Base-by-base conservation (phyloP, 495 filamentous ascomycete species). In the Cenococcum geophilum region DNA sequence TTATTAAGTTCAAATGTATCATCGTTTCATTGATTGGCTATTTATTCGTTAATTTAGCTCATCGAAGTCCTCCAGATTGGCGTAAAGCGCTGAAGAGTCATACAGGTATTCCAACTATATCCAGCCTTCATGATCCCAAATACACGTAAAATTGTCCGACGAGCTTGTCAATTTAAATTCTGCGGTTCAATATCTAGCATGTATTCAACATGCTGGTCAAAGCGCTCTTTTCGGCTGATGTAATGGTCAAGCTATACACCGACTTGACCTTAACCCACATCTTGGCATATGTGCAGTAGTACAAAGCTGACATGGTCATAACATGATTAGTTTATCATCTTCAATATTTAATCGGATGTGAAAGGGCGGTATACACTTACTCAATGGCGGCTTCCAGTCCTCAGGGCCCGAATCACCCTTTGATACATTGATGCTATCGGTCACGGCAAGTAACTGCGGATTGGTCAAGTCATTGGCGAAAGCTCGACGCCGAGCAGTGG, bases 361-460 rank as follows among this genome's bases (percentile, higher is more conserved):
- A 35, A 12, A 12, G 16, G 4, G 16, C 12, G 20, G 20, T 20
- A 36, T 27, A 45, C 6, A 68, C 64, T 60, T 72, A 83, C 79
- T 65, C 21, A 87, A 73, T 0, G 85, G 80, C 9, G 88, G 88
- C 78, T 89, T 86, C 88, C 88, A 91, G 4, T 68, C 69, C 66
- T 91, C 88, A 0, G 88, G 88, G 12, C 81, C 81, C 61, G 78
- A 76, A 66, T 89, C 86, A 10, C 86, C 74, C 77, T 91, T 91
- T 0, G 75, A 56, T 65, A 83, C 75, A 73, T 91, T 91, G 42
- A 89, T 84, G 55, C 82, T 84, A 62, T 87, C 85, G 0, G 88
- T 90, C 51, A 91, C 86, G 3, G 87, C 84, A 67, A 86, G 77
- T 10, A 90, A 77, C 74, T 90, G 86, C 0, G 88, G 88, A 40